Conservation (phyloP, 2,329 filamentous ascomycete species). For the Epichloe sibirici region DNA sequence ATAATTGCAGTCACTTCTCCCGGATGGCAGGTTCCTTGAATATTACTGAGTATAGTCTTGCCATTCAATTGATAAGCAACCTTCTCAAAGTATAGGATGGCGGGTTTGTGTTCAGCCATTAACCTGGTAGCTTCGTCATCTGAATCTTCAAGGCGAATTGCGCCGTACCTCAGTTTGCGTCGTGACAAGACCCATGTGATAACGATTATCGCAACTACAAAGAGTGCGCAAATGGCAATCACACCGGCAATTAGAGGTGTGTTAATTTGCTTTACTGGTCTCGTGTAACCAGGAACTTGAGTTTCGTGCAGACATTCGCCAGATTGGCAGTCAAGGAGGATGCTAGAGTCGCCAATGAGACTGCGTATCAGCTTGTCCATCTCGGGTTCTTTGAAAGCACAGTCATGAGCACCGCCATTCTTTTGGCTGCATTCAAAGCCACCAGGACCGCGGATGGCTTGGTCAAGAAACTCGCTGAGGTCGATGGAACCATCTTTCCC, state of each 20-base stretch:
- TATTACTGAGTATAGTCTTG: conserved; percentile 67
- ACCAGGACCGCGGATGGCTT: conserved; percentile 78
- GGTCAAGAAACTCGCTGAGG: conserved; percentile 73
- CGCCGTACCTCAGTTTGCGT: conserved; percentile 55
- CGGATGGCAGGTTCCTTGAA: conserved; percentile 79
- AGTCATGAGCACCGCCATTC: conserved; percentile 51
- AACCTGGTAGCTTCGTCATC: conserved; percentile 80
- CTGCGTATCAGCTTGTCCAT: conserved; percentile 84
- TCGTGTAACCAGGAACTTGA: conserved; percentile 80
- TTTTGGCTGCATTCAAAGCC: conserved; percentile 63
- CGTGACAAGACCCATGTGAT: conserved; percentile 79
- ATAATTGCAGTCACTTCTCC: conserved; percentile 97
- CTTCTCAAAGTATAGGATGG: conserved; percentile 76
- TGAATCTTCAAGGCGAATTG: conserved; percentile 76
- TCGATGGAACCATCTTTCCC: conserved; percentile 86
- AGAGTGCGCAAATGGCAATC: conserved; percentile 75
- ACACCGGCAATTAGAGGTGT: conserved; percentile 90
- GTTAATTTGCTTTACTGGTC: conserved; percentile 89
- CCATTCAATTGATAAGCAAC: conserved; percentile 80
- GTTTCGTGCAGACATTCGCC: conserved; percentile 92
- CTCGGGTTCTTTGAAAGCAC: conserved; percentile 77
- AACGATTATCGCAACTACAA: conserved; percentile 78
- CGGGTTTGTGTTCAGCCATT: conserved; percentile 84
- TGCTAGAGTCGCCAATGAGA: conserved; percentile 86
- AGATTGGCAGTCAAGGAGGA: conserved; percentile 66